Percentiles rank a stretch among this genome's conserved stretches.
These are phyloP conservation scores for Tritrichomonas foetus DNA, from an alignment of 208 protist species.

Conservation along the genomic window DNA sequence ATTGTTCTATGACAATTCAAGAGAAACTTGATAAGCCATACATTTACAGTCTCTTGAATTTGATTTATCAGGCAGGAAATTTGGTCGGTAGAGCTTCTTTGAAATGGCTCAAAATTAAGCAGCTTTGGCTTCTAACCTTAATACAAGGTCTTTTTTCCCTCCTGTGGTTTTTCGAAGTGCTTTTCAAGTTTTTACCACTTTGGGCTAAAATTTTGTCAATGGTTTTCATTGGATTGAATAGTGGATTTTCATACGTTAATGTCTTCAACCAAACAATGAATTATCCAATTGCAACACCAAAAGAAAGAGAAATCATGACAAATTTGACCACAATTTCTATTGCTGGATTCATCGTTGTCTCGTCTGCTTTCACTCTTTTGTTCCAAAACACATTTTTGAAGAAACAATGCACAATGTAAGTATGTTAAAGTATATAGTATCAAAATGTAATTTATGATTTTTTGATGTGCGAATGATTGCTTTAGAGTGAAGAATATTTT, in stretches of 20 bases:
- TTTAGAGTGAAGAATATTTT: no score
- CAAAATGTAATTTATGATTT: no score
- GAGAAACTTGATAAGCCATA: not conserved
- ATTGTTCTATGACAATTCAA: constrained; percentile 14
- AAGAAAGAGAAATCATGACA: constrained; percentile 2
- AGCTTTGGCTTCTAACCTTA: not conserved
- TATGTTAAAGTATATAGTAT: no score
- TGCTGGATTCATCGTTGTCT: not conserved
- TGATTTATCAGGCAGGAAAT: not conserved
- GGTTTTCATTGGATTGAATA: not conserved
- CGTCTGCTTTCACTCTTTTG: not conserved
- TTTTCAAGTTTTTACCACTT: not conserved
- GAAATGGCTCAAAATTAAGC: not conserved
- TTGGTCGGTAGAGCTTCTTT: not conserved
- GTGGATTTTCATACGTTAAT: not conserved
- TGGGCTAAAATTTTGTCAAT: not conserved
- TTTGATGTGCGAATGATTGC: no score
- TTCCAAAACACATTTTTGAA: not conserved
- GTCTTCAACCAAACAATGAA: not conserved
- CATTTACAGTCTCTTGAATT: not conserved
- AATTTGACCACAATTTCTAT: not conserved
- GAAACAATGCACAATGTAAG: not conserved
- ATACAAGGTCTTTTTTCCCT: not conserved
- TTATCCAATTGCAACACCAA: not conserved
- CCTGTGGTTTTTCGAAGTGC: not conserved